Evolutionary conservation across 139 green algal genomes (phyloP), one percentile per base, ranked within the genome.

Genomic region (Pycnococcus provasolii): DNA sequence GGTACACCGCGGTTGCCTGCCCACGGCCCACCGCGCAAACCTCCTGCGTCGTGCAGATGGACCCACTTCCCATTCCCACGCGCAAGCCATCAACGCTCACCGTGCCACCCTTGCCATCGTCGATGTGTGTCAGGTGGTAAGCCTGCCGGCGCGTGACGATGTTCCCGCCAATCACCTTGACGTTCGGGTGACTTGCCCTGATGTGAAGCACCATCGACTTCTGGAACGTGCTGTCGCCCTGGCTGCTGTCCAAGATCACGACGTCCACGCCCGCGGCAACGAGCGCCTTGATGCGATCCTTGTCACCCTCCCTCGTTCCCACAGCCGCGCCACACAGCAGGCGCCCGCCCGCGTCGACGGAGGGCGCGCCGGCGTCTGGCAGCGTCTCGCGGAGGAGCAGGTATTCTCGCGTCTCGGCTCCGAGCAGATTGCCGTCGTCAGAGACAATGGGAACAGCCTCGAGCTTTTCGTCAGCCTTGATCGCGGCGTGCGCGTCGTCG

Each of bases 11-110:
- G 9, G 89, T 92, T 4, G 92, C 93, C 77, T 99, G 92, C 2
- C 92, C 93, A 3, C 93, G 78, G 1, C 93, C 93, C 13, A 99
- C 93, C 2, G 93, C 93, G 74, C 93, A 99, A 55, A 98, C 91
- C 83, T 96, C 91, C 77, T 96, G 92, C 37, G 92, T 99, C 42
- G 93, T 99, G 86, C 93, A 99, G 75, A 99, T 99, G 73, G 87
- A 95, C 46, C 93, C 93, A 2, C 80, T 91, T 57, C 93, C 93
- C 93, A 99, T 99, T 68, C 93, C 93, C 42, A 97, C 88, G 39
- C 91, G 87, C 62, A 97, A 83, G 1, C 72, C 89, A 71, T 96
- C 91, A 4, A 85, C 90, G 3, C 91, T 26, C 26, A 26, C 26
- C 26, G 26, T 26, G 26, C 26, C 26, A 26, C 26, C 26, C 26